Conservation (phyloP, 768 basidiomycete species). For the Strobilomyces confusus region DNA sequence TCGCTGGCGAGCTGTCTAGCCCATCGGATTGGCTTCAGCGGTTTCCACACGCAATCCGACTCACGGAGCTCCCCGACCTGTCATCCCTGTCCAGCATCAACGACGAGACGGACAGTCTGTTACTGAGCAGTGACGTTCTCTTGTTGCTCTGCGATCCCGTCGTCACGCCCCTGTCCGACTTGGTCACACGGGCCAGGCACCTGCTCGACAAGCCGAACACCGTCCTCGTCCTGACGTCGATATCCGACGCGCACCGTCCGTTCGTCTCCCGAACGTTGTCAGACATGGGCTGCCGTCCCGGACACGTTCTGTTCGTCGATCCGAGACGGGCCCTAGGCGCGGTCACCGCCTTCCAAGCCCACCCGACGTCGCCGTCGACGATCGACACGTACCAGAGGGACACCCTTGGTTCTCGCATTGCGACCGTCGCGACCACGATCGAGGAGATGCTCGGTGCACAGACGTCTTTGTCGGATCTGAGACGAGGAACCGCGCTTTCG, state of each 20-base stretch:
- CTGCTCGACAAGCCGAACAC: constrained; percentile 38
- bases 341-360: constrained; percentile 42
- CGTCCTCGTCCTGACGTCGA: constrained; percentile 40
- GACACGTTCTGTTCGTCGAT: constrained; percentile 46
- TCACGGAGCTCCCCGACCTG: constrained; percentile 37
- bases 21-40: constrained; percentile 55
- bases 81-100: constrained; percentile 13
- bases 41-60: constrained; percentile 47
- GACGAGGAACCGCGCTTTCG: constrained; percentile 34
- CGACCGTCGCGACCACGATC: constrained; percentile 43
- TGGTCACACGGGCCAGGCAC: constrained; percentile 25
- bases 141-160: constrained; percentile 62
- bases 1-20: constrained; percentile 32
- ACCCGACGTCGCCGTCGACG: constrained; percentile 43
- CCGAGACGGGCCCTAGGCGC: constrained; percentile 57
- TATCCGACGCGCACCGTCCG: constrained; percentile 11
- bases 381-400: constrained; percentile 66
- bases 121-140: constrained; percentile 53
- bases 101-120: constrained; percentile 16
- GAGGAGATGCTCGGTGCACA: constrained; percentile 14
- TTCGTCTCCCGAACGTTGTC: constrained; percentile 21
- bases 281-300: constrained; percentile 23
- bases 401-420: constrained; percentile 55
- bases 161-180: constrained; percentile 42
- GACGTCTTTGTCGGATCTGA: constrained; percentile 25